Base-by-base conservation (phyloP, 75 land plant genomes). In the Azolla pinnata region DNA sequence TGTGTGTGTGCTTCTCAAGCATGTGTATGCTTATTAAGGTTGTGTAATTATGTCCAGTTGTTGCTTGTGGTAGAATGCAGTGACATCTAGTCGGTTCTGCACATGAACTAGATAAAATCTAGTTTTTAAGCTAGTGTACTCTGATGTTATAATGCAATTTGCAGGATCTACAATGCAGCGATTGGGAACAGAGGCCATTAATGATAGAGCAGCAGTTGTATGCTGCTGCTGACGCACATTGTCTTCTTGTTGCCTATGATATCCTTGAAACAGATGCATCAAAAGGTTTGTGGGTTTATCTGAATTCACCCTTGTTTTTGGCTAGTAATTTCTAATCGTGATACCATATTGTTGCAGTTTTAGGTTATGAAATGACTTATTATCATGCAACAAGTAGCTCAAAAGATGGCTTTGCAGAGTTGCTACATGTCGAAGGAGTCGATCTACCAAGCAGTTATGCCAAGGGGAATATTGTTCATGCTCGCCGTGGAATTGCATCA, bases 121-220 rank as follows among this genome's bases (percentile, higher is more conserved):
- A n/a, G n/a, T n/a, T n/a, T n/a, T n/a, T n/a, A n/a, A n/a, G n/a
- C n/a, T n/a, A n/a, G n/a, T n/a, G n/a, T n/a, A n/a, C n/a, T n/a
- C n/a, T n/a, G n/a, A n/a, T n/a, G n/a, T n/a, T n/a, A n/a, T n/a
- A n/a, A n/a, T n/a, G n/a, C n/a, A n/a, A n/a, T n/a, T n/a, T n/a
- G 57, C 74, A 95, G 99, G 95, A 83, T 66, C 68, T 86, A 56
- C 99, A 95, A 60, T 89, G 96, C 57, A 95, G 99, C 67, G 85
- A 95, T 59, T 95, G 99, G 99, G 92, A 92, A 62, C 67, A 56
- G 21, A 83, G 99, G 32, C 99, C 99, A 46, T 80, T 95, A 17
- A 75, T 78, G 12, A 70, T 75, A 54, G 87, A 86, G 31, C 99
- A 95, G 57, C 78, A 75, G 71, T 26, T 54, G 29, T 95, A 95